These are phyloP conservation scores for Russula sp. DNA, from an alignment of 768 basidiomycete genomes.

Conservation along the genomic window DNA sequence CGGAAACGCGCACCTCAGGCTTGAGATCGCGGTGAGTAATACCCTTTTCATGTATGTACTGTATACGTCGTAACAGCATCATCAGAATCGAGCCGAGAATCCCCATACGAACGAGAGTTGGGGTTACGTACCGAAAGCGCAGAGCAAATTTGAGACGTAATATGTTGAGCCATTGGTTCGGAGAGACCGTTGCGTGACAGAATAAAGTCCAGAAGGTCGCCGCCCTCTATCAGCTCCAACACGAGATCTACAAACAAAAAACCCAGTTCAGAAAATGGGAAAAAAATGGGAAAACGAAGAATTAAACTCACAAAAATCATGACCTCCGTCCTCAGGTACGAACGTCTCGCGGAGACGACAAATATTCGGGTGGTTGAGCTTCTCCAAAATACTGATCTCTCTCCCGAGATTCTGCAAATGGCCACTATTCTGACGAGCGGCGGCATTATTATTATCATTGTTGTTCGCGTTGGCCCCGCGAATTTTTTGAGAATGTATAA, in stretches of 20 bases:
- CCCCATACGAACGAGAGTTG: neutral
- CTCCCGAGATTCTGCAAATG: constrained; percentile 49
- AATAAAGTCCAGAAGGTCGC: constrained; percentile 84
- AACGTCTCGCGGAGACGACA: constrained; percentile 78
- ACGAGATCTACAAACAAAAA: constrained; percentile 56
- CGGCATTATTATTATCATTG: neutral
- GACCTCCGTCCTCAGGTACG: constrained; percentile 50
- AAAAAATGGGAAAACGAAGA: neutral
- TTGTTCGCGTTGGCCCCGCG: constrained; percentile 29
- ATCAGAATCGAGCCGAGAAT: neutral
- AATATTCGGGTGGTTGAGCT: constrained; percentile 76
- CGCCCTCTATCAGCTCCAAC: constrained; percentile 81
- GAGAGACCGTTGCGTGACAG: constrained; percentile 52
- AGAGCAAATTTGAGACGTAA: constrained; percentile 81
- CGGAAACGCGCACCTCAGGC: constrained; percentile 58
- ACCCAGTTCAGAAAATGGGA: neutral
- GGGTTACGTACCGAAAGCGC: constrained; percentile 58
- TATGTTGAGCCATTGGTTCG: constrained; percentile 58
- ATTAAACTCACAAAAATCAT: constrained; percentile 49
- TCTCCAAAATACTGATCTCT: constrained; percentile 77
- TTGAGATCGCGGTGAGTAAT: constrained; percentile 94
- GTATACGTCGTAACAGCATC: neutral
- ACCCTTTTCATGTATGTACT: constrained; percentile 69
- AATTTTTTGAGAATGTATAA: constrained; percentile 59
- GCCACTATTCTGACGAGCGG: neutral